Percentiles rank a stretch among this genome's conserved stretches.
Evolutionary conservation across 2,329 filamentous ascomycete genomes (phyloP).

Genomic region (Alternaria solani): DNA sequence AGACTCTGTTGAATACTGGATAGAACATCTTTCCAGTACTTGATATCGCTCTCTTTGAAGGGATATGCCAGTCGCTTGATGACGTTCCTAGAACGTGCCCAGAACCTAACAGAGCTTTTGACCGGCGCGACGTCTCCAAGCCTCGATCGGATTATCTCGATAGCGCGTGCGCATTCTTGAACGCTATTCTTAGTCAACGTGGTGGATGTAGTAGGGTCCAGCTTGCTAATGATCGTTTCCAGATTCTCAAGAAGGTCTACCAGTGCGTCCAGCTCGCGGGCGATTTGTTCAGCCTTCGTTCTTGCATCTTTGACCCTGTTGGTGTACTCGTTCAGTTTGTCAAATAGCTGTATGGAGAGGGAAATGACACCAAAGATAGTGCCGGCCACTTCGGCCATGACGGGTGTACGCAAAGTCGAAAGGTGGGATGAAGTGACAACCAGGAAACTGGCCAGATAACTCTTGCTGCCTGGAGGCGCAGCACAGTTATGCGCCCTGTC

Average conservation of each 20-base stretch:
- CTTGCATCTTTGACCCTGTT: neutral
- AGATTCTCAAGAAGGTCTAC: neutral
- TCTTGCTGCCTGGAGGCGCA: neutral
- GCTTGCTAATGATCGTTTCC: neutral
- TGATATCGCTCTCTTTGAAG: neutral
- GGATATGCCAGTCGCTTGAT: neutral
- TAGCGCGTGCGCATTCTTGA: neutral
- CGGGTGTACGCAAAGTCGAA: neutral
- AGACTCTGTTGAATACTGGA: neutral
- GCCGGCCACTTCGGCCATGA: slow-evolving; percentile 8
- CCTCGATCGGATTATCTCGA: neutral
- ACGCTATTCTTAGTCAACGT: neutral
- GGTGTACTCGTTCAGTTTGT: neutral
- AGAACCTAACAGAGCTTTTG: neutral
- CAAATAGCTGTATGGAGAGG: neutral
- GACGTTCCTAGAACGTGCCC: neutral
- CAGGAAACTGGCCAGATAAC: neutral
- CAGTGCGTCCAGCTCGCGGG: neutral
- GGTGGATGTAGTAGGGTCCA: neutral
- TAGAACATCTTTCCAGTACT: neutral
- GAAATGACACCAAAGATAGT: neutral
- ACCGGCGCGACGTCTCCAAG: neutral
- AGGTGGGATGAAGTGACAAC: neutral
- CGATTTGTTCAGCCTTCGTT: neutral
- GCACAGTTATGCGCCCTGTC: neutral